phyloP scores from a whole-genome alignment of 805 yeast genomes.

The Kurtzmaniella cleridarum region DNA sequence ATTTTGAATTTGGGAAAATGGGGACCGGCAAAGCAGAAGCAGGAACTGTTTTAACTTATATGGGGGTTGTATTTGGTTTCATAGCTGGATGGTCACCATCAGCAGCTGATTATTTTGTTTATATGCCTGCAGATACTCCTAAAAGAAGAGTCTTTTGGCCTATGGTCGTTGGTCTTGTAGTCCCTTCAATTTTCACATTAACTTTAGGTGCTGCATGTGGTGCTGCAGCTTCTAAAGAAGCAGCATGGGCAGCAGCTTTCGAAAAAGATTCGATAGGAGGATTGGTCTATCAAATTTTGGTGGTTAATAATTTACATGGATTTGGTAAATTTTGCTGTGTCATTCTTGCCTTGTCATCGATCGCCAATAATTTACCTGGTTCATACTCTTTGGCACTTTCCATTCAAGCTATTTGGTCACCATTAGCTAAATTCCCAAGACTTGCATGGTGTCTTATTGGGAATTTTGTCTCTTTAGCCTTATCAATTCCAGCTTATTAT shows the following conservation, averaged over 20 bases:
- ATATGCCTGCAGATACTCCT: conserved; percentile 22
- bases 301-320: conserved; percentile 22
- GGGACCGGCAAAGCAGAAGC: conserved; percentile 17
- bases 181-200: conserved; percentile 23
- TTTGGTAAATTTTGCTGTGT: conserved; percentile 29
- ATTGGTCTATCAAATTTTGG: conserved; percentile 23
- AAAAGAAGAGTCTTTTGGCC: conserved; percentile 22
- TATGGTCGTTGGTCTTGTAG: conserved; percentile 22
- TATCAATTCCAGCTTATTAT: conserved; percentile 32
- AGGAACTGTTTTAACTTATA: conserved; percentile 24
- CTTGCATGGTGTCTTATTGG: conserved; percentile 30
- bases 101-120: conserved; percentile 30
- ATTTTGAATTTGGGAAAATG: conserved; percentile 25
- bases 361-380: conserved; percentile 30
- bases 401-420: conserved; percentile 26
- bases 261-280: conserved; percentile 28
- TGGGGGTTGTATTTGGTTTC: conserved; percentile 26
- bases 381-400: conserved; percentile 27
- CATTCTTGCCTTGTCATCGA: conserved; percentile 23
- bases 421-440: conserved; percentile 25
- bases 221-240: conserved; percentile 19
- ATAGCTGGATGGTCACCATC: conserved; percentile 30
- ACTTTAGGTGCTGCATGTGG: conserved; percentile 30
- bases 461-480: conserved; percentile 24
- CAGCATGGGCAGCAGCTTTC: conserved; percentile 24